A percentile compares a stretch with the other conserved stretches of the same genome.
Conservation (phyloP, 2,329 filamentous ascomycete species). For the Aspergillus floridensis region DNA sequence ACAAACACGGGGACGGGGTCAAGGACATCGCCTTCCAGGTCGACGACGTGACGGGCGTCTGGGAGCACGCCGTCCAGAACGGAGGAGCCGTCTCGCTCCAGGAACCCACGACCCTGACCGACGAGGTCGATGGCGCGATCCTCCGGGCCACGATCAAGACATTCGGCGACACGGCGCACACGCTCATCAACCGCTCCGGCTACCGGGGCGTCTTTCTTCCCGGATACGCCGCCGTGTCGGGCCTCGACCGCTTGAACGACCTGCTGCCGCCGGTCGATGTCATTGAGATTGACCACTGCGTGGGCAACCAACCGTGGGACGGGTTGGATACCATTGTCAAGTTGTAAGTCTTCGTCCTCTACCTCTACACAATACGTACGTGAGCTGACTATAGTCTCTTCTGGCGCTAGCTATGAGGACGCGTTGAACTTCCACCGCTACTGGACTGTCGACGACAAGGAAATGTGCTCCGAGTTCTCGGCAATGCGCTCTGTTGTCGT, state of each 20-base stretch:
- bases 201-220: constrained; percentile 76
- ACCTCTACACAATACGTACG: background rate
- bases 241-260: constrained; percentile 43
- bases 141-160: constrained; percentile 73
- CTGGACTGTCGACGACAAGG: constrained; percentile 87
- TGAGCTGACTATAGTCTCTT: background rate
- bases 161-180: constrained; percentile 88
- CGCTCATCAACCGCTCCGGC: constrained; percentile 66
- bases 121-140: constrained; percentile 51
- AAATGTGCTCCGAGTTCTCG: constrained; percentile 86
- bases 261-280: constrained; percentile 63
- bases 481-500: constrained; percentile 84
- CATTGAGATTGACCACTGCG: constrained; percentile 83
- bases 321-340: constrained; percentile 64
- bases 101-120: constrained; percentile 1
- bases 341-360: constrained; percentile 37
- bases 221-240: constrained; percentile 60
- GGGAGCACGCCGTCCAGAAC: constrained; percentile 61
- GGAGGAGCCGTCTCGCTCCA: constrained; percentile 21
- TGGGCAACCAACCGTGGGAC: constrained; percentile 91
- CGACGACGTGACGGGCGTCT: constrained; percentile 75
- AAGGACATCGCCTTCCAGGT: constrained; percentile 89
- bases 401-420: constrained; percentile 63
- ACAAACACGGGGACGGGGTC: constrained; percentile 79
- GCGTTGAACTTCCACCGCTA: constrained; percentile 89